These are phyloP conservation scores for Podaxis sp. DNA, from an alignment of 768 basidiomycete genomes.

Conservation along the genomic window DNA sequence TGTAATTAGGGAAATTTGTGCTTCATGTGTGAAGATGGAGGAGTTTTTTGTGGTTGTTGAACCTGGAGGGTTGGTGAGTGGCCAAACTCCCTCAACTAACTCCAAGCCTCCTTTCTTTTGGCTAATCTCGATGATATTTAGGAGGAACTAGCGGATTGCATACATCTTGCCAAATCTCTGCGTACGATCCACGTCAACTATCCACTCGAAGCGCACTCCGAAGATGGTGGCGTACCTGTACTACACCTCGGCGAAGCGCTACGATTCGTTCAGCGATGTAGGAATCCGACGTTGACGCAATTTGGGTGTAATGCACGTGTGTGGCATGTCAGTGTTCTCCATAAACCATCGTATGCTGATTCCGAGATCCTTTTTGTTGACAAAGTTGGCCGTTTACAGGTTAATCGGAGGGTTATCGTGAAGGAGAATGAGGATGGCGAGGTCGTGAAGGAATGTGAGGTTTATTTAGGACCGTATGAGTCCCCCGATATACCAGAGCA, in stretches of 20 bases:
- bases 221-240: conserved; percentile 22
- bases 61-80: conserved; percentile 39
- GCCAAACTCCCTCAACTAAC: background rate
- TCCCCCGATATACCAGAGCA: conserved; percentile 66
- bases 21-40: conserved; percentile 46
- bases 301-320: conserved; percentile 68
- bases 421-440: conserved; percentile 33
- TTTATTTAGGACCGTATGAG: conserved; percentile 49
- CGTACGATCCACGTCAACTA: conserved; percentile 61
- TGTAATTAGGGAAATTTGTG: conserved; percentile 51
- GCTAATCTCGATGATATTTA: conserved; percentile 18
- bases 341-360: background rate
- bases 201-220: conserved; percentile 25
- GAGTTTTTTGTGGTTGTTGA: conserved; percentile 61
- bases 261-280: conserved; percentile 44
- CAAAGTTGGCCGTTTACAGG: conserved; percentile 27
- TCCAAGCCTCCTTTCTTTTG: too few species aligned
- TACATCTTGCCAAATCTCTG: conserved; percentile 43
- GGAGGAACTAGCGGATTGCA: conserved; percentile 34
- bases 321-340: conserved; percentile 51
- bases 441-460: conserved; percentile 31
- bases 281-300: conserved; percentile 41
- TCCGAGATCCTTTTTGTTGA: background rate
- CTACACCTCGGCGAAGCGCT: conserved; percentile 32
- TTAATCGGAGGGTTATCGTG: conserved; percentile 34